Evolutionary conservation across 2,329 filamentous ascomycete genomes (phyloP), one percentile per base, ranked within the genome.

Genomic region (Sphaceloma murrayae): DNA sequence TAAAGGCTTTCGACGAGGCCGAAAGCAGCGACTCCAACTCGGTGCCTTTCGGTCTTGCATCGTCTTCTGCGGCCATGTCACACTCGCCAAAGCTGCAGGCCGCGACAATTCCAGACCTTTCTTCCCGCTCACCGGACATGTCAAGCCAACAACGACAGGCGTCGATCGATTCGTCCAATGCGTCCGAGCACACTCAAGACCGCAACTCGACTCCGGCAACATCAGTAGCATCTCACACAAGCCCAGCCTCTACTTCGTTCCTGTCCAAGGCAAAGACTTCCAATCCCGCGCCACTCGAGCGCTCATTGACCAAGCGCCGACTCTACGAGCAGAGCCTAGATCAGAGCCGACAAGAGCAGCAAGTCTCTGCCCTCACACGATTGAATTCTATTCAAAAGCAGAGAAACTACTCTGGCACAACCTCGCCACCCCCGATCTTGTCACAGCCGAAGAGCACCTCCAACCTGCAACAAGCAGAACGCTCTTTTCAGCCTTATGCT

Each of bases 171-270:
- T 91, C 83, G 1, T 95, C 89, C 0, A 93, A 85, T 0, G 82
- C 79, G 5, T 91, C 86, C 0, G 73, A 69, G 4, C 81, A 78
- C 4, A 79, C 77, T 0, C 73, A 79, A 29, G 75, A 77, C 18
- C 79, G 85, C 19, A 80, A 77, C 45, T 95, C 89, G 0, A 94
- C 88, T 1, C 85, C 87, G 5, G 87, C 86, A 2, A 95, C 87
- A 0, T 95, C 89, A 0, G 69, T 93, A 40, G 77, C 80, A n/a
- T 94, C 87, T 0, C 85, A 89, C 9, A 58, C 54, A 30, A 62
- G 62, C 6, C 53, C 64, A 60, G 27, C 36, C 6, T 27, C 36
- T 7, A 14, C 22, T 26, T 40, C 36, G 9, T 40, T 40, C 16
- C 13, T 40, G 7, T 29, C 36, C n/a, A 40, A 40, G 9, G 17